Evolutionary conservation across 2,329 filamentous ascomycete species (phyloP), one percentile per base, ranked within the genome.

Genomic region (Amauroascus niger): DNA sequence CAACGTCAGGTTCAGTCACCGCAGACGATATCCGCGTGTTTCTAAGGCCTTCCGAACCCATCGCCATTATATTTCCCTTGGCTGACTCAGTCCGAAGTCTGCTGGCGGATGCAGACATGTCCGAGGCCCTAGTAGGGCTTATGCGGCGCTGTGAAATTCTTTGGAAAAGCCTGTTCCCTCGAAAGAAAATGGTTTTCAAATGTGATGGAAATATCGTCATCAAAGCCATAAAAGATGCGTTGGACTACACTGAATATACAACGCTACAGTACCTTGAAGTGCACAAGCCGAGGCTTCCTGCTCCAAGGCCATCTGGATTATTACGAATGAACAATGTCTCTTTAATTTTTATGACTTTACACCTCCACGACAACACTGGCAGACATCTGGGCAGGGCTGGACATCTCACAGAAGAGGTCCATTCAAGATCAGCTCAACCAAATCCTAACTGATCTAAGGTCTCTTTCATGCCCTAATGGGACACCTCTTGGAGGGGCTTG

Each of bases 261-360:
- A 63, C 52, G 26, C 53, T 67, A 30, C 52, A 63, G 55, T 67
- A 61, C 28, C 62, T 65, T 49, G 60, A 48, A 18, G 52, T 58
- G 9, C 43, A 56, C 32, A 57, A 54, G 14, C 59, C 63, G 5
- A 61, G 64, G 26, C 55, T 65, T 11, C 64, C 65, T 44, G 59
- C 56, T 24, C 64, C 63, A 6, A 66, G 55, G 48, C 57, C 61
- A n/a, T 63, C 64, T 57, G 63, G 65, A 3, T 22, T 67, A 9
- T 56, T 66, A 4, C 46, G 43, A 22, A 7, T 54, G 61, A 5
- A 61, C 60, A 1, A 57, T 54, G 14, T 60, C 59, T 56, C 54
- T 56, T 26, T 62, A 9, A 61, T 63, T 28, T 65, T 65, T 39
- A 65, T 66, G 62, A 58, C 60, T 30, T n/a, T 64, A 62, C 39